Percentiles rank a stretch among this genome's conserved stretches.
Conservation (phyloP, 441 rosid genomes). For the Gossypium schwendimanii region DNA sequence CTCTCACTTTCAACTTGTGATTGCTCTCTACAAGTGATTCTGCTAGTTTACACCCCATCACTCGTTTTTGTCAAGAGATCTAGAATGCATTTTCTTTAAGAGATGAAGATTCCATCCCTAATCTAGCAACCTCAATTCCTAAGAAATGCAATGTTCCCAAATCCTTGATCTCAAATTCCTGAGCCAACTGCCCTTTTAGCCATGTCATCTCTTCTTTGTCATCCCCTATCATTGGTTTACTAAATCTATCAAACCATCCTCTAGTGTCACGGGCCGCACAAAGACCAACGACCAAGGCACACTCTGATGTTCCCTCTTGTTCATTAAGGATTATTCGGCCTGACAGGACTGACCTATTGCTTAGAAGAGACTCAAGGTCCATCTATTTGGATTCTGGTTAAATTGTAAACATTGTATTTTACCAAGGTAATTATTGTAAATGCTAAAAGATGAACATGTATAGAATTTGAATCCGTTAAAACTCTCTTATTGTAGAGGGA, state of each 20-base stretch:
- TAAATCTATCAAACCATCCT: neutral
- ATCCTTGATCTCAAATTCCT: neutral
- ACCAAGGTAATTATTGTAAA: no score
- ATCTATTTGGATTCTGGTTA: no score
- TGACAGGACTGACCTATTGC: no score
- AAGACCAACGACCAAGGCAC: no score
- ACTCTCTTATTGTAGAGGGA: no score
- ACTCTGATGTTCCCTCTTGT: no score
- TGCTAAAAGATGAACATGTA: no score
- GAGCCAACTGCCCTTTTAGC: neutral
- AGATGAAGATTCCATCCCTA: neutral
- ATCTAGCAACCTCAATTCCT: neutral
- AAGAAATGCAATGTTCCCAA: neutral
- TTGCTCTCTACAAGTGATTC: neutral
- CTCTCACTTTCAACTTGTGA: neutral
- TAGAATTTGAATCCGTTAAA: no score
- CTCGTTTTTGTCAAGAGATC: neutral
- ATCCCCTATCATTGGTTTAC: neutral
- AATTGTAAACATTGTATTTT: no score
- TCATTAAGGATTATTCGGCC: no score
- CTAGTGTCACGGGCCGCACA: neutral
- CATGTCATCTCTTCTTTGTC: neutral
- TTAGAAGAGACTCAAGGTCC: no score
- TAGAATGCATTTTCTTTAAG: neutral
- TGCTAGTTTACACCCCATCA: neutral